Evolutionary conservation across 2,329 filamentous ascomycete genomes (phyloP).

Genomic region (Ceratocystis eucalypticola): DNA sequence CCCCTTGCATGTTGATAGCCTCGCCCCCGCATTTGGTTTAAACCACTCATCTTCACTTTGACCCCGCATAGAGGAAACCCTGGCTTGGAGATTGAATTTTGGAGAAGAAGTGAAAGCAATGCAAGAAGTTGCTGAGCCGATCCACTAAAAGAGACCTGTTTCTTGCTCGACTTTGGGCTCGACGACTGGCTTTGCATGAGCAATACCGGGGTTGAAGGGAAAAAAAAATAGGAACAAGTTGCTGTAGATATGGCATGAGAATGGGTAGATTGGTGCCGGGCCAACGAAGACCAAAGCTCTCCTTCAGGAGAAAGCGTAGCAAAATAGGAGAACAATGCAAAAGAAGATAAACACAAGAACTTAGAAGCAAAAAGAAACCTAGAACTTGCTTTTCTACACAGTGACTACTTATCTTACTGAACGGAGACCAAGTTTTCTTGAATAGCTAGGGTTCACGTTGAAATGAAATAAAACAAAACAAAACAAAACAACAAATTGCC

Average conservation of each 20-base stretch:
- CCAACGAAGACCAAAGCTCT: background rate
- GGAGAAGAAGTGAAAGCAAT: background rate
- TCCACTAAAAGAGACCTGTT: background rate
- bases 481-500: background rate
- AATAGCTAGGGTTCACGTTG: no score
- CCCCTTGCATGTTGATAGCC: background rate
- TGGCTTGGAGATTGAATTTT: background rate
- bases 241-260: conserved; percentile 5
- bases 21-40: background rate
- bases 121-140: background rate
- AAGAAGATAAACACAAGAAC: background rate
- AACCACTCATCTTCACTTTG: background rate
- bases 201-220: background rate
- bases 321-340: background rate
- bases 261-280: background rate
- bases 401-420: no score
- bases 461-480: background rate
- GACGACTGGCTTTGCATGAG: background rate
- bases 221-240: background rate
- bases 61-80: background rate
- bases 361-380: background rate
- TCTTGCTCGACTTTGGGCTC: background rate
- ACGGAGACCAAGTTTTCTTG: no score
- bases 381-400: no score
- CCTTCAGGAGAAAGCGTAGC: background rate